A percentile compares a stretch with the other conserved stretches of the same genome.
Evolutionary conservation across 2,329 filamentous ascomycete genomes (phyloP).

Genomic region (Gnomoniopsis sp.): DNA sequence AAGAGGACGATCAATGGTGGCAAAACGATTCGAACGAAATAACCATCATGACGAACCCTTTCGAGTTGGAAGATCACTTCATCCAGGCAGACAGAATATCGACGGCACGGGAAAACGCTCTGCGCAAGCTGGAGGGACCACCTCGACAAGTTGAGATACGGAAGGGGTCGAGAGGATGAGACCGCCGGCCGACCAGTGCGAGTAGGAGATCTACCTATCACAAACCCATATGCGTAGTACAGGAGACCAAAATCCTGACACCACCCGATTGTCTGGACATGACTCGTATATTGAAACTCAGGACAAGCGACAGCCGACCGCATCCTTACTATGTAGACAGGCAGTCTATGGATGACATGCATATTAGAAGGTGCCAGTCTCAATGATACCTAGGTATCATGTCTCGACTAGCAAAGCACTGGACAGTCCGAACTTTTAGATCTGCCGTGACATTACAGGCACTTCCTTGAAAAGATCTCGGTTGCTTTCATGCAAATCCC

Average conservation of each 20-base stretch:
- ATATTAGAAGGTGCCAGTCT: no score
- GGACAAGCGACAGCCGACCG: no score
- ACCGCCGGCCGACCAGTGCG: no score
- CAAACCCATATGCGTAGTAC: not conserved
- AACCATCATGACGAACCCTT: not conserved
- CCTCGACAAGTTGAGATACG: not conserved
- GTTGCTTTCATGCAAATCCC: not conserved
- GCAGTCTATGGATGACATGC: no score
- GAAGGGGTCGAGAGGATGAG: not conserved
- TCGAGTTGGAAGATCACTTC: not conserved
- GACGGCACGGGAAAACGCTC: constrained; percentile 1
- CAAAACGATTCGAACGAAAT: not conserved
- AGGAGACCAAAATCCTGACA: not conserved
- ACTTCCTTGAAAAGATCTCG: not conserved
- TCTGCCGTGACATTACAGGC: not conserved
- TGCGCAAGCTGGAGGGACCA: not conserved
- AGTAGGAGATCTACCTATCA: not conserved
- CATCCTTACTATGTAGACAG: no score
- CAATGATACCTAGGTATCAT: no score
- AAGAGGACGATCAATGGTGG: not conserved
- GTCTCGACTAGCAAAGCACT: no score
- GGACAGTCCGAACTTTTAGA: no score
- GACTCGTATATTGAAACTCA: no score
- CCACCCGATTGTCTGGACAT: no score
- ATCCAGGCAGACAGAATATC: not conserved